Evolutionary conservation across 108 stramenopile species (phyloP).

Genomic region (Fragilariopsis cylindrus): DNA sequence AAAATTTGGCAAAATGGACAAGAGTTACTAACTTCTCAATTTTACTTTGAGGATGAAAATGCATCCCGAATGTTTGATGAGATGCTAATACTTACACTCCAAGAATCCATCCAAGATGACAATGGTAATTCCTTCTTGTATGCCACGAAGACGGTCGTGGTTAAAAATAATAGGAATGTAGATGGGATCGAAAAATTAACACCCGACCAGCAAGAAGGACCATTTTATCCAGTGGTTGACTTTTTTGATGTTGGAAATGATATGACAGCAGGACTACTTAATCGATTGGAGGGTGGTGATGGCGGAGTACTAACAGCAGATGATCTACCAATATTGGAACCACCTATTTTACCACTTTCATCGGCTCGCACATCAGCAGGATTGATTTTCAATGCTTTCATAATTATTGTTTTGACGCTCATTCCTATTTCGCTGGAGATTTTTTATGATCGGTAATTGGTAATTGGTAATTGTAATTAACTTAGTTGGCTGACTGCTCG

Average conservation of each 20-base stretch:
- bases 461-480: no score
- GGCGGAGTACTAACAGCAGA: no score
- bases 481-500: no score
- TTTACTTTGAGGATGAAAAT: slow-evolving; percentile 30
- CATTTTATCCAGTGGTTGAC: slow-evolving; percentile 30
- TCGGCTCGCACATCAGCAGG: no score
- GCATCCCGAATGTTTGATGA: background rate
- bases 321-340: no score
- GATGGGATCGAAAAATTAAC: slow-evolving; percentile 9
- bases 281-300: no score
- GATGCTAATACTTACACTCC: slow-evolving; percentile 18
- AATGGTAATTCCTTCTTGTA: background rate
- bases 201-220: slow-evolving; percentile 19
- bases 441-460: no score
- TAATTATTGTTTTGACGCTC: no score
- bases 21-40: slow-evolving; percentile 29
- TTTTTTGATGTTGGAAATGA: slow-evolving; percentile 25
- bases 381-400: no score
- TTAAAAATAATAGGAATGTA: slow-evolving; percentile 16
- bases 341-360: no score
- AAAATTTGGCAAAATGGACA: slow-evolving; percentile 26
- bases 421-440: no score
- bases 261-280: slow-evolving; percentile 3
- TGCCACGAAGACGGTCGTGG: background rate
- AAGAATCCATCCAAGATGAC: slow-evolving; percentile 11